Percentiles rank a stretch among this genome's conserved stretches.
Conservation (phyloP, 768 basidiomycete species). For the Lentinula sp. region DNA sequence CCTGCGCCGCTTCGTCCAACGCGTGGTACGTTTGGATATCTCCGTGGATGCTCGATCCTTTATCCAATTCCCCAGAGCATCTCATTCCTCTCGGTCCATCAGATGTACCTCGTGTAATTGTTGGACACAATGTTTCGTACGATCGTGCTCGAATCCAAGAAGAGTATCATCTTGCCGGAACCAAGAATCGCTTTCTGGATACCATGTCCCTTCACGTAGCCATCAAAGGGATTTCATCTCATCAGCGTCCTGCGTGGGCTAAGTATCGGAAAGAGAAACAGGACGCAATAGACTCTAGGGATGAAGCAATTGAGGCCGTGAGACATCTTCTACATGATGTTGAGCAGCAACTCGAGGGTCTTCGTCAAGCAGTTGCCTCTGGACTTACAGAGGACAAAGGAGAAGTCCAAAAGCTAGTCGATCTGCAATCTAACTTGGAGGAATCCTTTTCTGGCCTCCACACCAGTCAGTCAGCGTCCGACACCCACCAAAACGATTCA, state of each 20-base stretch:
- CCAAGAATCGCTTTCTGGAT: conserved; percentile 79
- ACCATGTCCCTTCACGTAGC: conserved; percentile 95
- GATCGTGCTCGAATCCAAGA: conserved; percentile 79
- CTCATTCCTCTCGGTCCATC: conserved; percentile 69
- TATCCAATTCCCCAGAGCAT: conserved; percentile 50
- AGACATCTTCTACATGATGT: conserved; percentile 31
- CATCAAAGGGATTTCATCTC: conserved; percentile 88
- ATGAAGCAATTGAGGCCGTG: conserved; percentile 62
- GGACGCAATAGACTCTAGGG: conserved; percentile 43
- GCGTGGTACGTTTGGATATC: conserved; percentile 97
- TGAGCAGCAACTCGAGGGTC: conserved; percentile 38
- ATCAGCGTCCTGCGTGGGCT: conserved; percentile 92
- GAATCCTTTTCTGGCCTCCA: conserved; percentile 25
- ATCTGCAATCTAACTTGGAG: conserved; percentile 30
- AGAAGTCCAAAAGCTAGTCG: conserved; percentile 35
- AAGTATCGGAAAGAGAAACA: conserved; percentile 72
- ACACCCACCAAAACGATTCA: background rate
- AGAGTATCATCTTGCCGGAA: conserved; percentile 70
- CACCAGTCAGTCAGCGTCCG: conserved; percentile 2
- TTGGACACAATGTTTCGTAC: conserved; percentile 95
- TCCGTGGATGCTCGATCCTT: conserved; percentile 77
- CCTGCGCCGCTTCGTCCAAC: conserved; percentile 74
- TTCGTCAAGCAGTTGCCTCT: conserved; percentile 19
- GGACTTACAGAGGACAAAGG: conserved; percentile 36
- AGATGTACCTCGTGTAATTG: conserved; percentile 51